phyloP scores from a whole-genome alignment of 306 rosid genomes.

The Cercis canadensis region DNA sequence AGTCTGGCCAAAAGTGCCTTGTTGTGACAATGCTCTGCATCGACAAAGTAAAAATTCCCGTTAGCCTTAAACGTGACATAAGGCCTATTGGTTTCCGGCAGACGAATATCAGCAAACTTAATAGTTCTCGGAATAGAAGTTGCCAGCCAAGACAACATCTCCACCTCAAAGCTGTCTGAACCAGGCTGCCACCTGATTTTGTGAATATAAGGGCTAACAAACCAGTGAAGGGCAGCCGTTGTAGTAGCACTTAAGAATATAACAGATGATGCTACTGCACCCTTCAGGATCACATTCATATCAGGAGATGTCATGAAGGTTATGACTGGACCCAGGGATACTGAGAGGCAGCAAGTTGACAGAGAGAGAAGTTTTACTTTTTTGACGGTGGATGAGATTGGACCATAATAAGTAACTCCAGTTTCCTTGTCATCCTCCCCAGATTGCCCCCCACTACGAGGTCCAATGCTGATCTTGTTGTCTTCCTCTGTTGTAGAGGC shows the following conservation, averaged over 20 bases:
- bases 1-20: constrained; percentile 83
- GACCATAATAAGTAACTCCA: constrained; percentile 72
- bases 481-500: constrained; percentile 62
- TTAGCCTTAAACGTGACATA: constrained; percentile 85
- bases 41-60: constrained; percentile 75
- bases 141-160: constrained; percentile 87
- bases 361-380: constrained; percentile 92
- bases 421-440: constrained; percentile 64
- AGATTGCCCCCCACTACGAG: constrained; percentile 49
- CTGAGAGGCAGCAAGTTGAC: constrained; percentile 94
- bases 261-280: constrained; percentile 83
- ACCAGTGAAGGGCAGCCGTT: constrained; percentile 81
- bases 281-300: constrained; percentile 90
- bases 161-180: constrained; percentile 84
- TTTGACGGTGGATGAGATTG: constrained; percentile 82
- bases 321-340: constrained; percentile 87
- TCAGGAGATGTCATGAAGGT: constrained; percentile 95
- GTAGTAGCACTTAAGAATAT: constrained; percentile 83
- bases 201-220: constrained; percentile 86
- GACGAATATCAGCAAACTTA: constrained; percentile 79
- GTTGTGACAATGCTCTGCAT: constrained; percentile 78
- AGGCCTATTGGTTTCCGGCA: constrained; percentile 76
- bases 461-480: constrained; percentile 87
- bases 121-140: constrained; percentile 54
- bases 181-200: constrained; percentile 87